Percentiles rank a stretch among this genome's conserved stretches.
These are phyloP conservation scores for Linum trigynum DNA, from an alignment of 345 rosid species.

Conservation along the genomic window DNA sequence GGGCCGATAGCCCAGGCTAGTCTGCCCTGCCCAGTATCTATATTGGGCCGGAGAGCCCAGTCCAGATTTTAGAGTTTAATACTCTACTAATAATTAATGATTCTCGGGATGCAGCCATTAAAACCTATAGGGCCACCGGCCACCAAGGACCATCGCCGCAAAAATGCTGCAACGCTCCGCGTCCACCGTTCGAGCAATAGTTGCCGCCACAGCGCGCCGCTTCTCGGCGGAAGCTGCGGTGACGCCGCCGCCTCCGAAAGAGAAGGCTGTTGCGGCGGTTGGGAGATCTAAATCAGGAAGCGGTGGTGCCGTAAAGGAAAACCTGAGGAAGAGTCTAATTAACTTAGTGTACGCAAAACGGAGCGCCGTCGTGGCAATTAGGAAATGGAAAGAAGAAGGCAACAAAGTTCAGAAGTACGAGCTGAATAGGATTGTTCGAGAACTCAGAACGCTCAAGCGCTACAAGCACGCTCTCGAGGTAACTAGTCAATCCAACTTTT, in stretches of 20 bases:
- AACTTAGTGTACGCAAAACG: constrained; percentile 66
- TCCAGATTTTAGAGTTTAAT: no score
- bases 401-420: constrained; percentile 55
- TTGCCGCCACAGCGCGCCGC: constrained; percentile 30
- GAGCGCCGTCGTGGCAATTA: constrained; percentile 60
- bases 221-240: constrained; percentile 33
- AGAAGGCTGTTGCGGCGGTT: constrained; percentile 9
- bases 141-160: background rate
- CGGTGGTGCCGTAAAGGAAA: constrained; percentile 27
- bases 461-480: constrained; percentile 92
- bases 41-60: no score
- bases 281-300: constrained; percentile 13
- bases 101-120: no score
- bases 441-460: constrained; percentile 82
- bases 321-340: constrained; percentile 61
- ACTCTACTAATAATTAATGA: no score
- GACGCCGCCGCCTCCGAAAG: constrained; percentile 29
- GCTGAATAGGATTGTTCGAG: constrained; percentile 70
- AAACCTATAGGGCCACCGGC: background rate
- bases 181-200: constrained; percentile 19
- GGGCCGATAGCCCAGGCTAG: no score
- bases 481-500: constrained; percentile 1
- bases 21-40: no score
- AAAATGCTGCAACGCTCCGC: background rate
- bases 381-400: constrained; percentile 77